Conservation (phyloP, 768 basidiomycete genomes). For the Hydnomerulius pinastri region DNA sequence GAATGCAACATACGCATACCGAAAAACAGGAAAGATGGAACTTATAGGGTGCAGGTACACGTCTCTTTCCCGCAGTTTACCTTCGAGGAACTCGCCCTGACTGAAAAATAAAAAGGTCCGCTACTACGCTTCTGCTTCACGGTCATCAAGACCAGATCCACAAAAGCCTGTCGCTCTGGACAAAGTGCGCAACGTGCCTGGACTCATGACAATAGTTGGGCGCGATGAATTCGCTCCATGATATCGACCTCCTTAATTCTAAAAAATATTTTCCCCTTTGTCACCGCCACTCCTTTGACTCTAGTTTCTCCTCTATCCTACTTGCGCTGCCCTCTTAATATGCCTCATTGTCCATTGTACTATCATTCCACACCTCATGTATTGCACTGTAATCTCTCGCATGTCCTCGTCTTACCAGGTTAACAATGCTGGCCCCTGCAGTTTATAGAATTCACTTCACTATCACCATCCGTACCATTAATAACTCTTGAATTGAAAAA, state of each 20-base stretch:
- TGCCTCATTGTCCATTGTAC: neutral
- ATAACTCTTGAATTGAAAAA: neutral
- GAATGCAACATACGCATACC: conserved; percentile 58
- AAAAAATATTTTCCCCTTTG: neutral
- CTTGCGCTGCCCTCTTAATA: neutral
- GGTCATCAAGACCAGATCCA: conserved; percentile 53
- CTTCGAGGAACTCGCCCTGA: neutral
- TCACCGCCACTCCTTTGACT: neutral
- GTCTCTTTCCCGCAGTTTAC: conserved; percentile 16
- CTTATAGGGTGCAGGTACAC: conserved; percentile 64
- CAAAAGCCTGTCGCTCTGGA: conserved; percentile 63
- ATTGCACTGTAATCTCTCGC: neutral
- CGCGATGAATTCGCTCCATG: conserved; percentile 35
- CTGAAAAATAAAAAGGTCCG: conserved; percentile 46
- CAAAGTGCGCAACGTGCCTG: conserved; percentile 61
- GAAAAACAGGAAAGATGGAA: conserved; percentile 48
- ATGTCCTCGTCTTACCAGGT: neutral
- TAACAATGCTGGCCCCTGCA: neutral
- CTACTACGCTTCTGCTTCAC: conserved; percentile 62
- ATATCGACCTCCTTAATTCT: too few species aligned
- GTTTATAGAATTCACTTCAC: neutral
- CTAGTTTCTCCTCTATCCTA: neutral
- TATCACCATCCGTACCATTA: neutral
- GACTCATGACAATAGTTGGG: conserved; percentile 71
- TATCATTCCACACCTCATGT: neutral